Evolutionary conservation across 179 eudicot genomes (phyloP).

Genomic region (Pouteria campechiana): DNA sequence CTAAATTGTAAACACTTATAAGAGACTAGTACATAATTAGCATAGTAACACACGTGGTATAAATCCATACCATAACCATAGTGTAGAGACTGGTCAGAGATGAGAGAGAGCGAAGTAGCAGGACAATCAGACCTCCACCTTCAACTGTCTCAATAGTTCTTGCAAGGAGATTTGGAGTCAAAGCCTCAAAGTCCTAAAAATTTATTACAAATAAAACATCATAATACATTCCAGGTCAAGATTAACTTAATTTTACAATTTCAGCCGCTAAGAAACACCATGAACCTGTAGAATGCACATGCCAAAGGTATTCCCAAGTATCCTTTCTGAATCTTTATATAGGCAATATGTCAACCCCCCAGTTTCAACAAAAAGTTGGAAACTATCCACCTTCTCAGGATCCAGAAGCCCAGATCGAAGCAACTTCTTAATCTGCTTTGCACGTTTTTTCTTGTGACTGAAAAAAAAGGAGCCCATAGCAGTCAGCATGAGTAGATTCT

Average conservation of each 20-base stretch:
- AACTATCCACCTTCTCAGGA: conserved; percentile 68
- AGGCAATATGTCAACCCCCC: conserved; percentile 67
- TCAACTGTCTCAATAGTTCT: conserved; percentile 95
- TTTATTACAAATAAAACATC: no score
- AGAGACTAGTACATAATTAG: no score
- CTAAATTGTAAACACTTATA: no score
- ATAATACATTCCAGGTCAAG: no score
- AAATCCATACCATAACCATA: conserved; percentile 84
- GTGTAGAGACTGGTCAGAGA: conserved; percentile 79
- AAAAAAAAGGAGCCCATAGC: conserved; percentile 2
- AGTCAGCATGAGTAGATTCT: not conserved
- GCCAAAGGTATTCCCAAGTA: conserved; percentile 93
- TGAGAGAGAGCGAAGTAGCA: conserved; percentile 70
- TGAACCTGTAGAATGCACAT: conserved; percentile 91
- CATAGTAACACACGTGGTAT: no score
- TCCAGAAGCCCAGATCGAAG: conserved; percentile 62
- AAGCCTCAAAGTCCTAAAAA: conserved; percentile 79
- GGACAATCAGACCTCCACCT: conserved; percentile 79
- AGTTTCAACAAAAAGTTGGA: conserved; percentile 71
- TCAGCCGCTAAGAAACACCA: conserved; percentile 3
- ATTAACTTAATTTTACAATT: not conserved
- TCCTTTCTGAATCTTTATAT: conserved; percentile 82
- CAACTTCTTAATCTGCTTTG: conserved; percentile 52
- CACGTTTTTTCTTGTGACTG: conserved; percentile 78
- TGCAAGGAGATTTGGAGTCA: conserved; percentile 90